Evolutionary conservation across 106 monocot genomes (phyloP).

Genomic region (Posidonia australis): DNA sequence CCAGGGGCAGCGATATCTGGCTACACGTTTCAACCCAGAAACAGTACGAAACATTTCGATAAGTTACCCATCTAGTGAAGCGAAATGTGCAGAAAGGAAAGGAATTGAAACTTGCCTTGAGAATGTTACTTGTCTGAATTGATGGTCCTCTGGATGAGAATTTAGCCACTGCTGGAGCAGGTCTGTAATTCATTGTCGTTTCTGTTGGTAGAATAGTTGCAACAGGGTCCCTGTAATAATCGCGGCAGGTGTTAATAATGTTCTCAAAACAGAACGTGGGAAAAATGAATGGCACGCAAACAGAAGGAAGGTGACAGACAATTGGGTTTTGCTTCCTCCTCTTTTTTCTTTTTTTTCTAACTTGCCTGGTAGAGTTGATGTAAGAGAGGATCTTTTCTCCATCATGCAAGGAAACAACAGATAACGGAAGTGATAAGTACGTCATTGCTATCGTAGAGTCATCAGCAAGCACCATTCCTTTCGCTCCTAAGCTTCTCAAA

Average conservation of each 20-base stretch:
- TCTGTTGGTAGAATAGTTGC: conserved; percentile 61
- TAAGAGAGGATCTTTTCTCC: conserved; percentile 34
- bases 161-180: conserved; percentile 61
- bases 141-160: conserved; percentile 84
- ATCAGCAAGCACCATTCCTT: conserved; percentile 38
- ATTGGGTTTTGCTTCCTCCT: no score
- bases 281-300: no score
- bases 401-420: conserved; percentile 34
- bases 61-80: no score
- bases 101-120: conserved; percentile 28
- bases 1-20: conserved; percentile 77
- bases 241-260: no score
- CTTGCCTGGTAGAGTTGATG: conserved; percentile 70
- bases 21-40: conserved; percentile 21
- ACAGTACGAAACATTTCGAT: no score
- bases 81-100: not conserved
- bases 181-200: conserved; percentile 41
- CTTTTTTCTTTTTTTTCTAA: no score
- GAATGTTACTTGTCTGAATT: conserved; percentile 34
- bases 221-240: conserved; percentile 37
- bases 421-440: conserved; percentile 30
- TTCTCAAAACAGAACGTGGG: no score
- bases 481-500: conserved; percentile 36
- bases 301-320: no score
- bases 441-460: conserved; percentile 25